These are phyloP conservation scores for Calonectria leucothoes DNA, from an alignment of 2,329 filamentous ascomycete species.

Conservation along the genomic window DNA sequence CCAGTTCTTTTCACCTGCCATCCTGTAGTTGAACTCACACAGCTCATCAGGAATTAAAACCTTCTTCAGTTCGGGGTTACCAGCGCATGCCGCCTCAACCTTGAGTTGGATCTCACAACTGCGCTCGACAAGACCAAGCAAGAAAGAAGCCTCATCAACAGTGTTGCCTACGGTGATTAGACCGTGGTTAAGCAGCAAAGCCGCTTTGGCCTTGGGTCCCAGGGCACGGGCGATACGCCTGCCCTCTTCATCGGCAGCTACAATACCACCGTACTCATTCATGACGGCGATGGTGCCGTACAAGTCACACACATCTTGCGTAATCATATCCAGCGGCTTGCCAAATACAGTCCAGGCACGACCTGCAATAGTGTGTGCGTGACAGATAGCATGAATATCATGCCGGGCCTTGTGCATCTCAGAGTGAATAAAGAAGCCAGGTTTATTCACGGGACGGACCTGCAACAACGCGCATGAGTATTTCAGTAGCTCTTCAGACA, in stretches of 20 bases:
- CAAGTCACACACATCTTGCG: constrained; percentile 74
- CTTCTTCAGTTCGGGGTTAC: constrained; percentile 54
- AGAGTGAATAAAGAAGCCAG: constrained; percentile 77
- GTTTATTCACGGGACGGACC: constrained; percentile 69
- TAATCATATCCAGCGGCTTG: constrained; percentile 76
- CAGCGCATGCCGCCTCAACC: constrained; percentile 70
- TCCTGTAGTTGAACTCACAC: constrained; percentile 52
- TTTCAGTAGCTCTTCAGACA: not conserved
- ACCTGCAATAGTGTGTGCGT: constrained; percentile 74
- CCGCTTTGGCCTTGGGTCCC: constrained; percentile 67
- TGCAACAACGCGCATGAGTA: not conserved
- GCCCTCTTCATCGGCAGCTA: constrained; percentile 73
- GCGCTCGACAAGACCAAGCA: constrained; percentile 13
- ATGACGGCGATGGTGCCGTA: constrained; percentile 70
- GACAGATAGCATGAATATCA: constrained; percentile 75
- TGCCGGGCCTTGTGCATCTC: constrained; percentile 75
- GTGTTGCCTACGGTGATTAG: constrained; percentile 77
- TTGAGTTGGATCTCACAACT: constrained; percentile 20
- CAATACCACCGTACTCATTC: constrained; percentile 65
- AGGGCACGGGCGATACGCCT: constrained; percentile 71
- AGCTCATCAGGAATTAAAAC: constrained; percentile 53
- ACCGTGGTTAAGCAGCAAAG: constrained; percentile 78
- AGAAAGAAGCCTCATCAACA: constrained; percentile 80
- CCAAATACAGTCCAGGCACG: constrained; percentile 77
- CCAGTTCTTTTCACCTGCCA: constrained; percentile 59